These are phyloP conservation scores for Arachnopeziza araneosa DNA, from an alignment of 2,329 filamentous ascomycete species.

Conservation along the genomic window DNA sequence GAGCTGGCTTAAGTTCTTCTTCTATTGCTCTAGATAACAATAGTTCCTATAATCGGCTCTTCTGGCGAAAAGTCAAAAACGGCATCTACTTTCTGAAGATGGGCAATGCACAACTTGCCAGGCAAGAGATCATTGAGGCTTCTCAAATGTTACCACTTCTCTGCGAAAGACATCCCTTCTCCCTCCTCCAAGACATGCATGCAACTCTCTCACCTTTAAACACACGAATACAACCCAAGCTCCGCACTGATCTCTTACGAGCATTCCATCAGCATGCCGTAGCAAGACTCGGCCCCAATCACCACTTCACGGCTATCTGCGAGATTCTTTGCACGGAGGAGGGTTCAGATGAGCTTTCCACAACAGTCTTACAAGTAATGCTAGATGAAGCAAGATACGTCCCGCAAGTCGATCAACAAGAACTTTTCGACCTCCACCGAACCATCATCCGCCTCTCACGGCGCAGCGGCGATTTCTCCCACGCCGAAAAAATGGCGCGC, in stretches of 20 bases:
- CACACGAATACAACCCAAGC: not conserved
- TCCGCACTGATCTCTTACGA: not conserved
- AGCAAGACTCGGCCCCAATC: not conserved
- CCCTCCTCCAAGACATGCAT: not conserved
- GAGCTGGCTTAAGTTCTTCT: not conserved
- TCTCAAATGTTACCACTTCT: not conserved
- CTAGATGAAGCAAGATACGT: not conserved
- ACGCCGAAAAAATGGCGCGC: not conserved
- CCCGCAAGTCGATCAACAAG: not conserved
- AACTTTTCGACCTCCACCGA: not conserved
- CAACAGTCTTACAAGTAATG: not conserved
- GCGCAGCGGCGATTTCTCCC: not conserved
- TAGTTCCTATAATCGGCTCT: not conserved
- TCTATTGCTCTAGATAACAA: not conserved
- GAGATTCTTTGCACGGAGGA: not conserved
- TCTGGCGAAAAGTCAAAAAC: not conserved
- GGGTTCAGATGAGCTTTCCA: not conserved
- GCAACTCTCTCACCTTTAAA: not conserved
- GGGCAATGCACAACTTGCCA: not conserved
- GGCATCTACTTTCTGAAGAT: not conserved
- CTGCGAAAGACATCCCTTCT: not conserved
- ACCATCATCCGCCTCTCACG: not conserved
- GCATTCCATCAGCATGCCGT: not conserved
- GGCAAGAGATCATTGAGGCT: not conserved
- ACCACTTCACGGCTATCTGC: not conserved